These are phyloP conservation scores for Capsicum rhomboideum DNA, from an alignment of 257 asterid genomes.

Conservation along the genomic window DNA sequence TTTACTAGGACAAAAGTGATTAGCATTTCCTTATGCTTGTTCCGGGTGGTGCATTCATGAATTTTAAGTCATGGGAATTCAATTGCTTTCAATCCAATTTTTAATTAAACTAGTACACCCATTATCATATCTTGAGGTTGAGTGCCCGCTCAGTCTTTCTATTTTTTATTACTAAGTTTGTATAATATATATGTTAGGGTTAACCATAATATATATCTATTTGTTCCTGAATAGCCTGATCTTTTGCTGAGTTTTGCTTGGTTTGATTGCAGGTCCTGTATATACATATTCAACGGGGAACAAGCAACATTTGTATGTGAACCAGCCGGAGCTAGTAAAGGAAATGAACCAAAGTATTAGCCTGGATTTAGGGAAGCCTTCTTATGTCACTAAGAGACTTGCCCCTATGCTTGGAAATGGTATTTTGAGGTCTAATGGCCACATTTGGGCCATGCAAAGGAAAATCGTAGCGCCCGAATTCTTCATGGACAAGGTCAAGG, in stretches of 20 bases:
- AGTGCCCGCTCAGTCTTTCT: too few relatives aligned
- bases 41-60: not conserved
- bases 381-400: constrained; percentile 67
- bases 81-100: too few relatives aligned
- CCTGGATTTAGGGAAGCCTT: constrained; percentile 62
- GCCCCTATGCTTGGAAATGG: constrained; percentile 96
- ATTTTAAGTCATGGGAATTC: not conserved
- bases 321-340: constrained; percentile 62
- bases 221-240: too few relatives aligned
- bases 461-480: constrained; percentile 76
- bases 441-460: constrained; percentile 68
- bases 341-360: constrained; percentile 55
- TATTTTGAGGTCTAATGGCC: constrained; percentile 74
- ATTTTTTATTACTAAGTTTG: too few relatives aligned
- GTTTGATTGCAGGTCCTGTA: constrained; percentile 37
- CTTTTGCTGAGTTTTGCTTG: not conserved
- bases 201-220: too few relatives aligned
- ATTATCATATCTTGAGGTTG: too few relatives aligned
- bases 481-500: constrained; percentile 83
- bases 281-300: constrained; percentile 65
- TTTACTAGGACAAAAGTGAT: not conserved
- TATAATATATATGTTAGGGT: too few relatives aligned
- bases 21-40: not conserved
- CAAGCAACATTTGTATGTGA: constrained; percentile 75
- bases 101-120: too few relatives aligned